Conservation (phyloP, 2,329 filamentous ascomycete species). For the Pseudocercospora musae region DNA sequence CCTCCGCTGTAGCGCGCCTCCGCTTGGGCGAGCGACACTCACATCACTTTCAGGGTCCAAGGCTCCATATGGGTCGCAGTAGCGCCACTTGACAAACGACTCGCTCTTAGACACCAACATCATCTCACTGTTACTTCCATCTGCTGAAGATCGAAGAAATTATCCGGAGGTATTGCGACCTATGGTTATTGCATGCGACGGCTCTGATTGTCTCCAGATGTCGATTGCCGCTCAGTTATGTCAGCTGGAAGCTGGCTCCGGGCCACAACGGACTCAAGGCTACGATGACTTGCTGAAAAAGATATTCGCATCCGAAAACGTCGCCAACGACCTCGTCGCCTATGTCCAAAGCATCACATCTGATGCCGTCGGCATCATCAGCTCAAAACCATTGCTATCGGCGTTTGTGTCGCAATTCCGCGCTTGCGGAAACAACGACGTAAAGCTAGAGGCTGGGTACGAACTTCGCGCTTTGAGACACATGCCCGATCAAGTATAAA, state of each 20-base stretch:
- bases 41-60: too few species aligned
- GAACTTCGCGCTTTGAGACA: neutral
- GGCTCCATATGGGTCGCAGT: neutral
- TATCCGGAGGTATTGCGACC: neutral
- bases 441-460: conserved; percentile 67
- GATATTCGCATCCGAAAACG: conserved; percentile 50
- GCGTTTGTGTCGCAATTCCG: conserved; percentile 64
- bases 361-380: conserved; percentile 71
- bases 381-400: conserved; percentile 66
- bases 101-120: neutral
- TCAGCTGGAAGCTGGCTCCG: conserved; percentile 13
- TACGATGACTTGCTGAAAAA: conserved; percentile 58
- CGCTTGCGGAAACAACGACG: conserved; percentile 57
- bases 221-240: conserved; percentile 9
- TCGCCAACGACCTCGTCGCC: conserved; percentile 62
- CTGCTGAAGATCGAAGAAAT: neutral
- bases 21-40: too few species aligned
- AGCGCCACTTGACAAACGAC: neutral
- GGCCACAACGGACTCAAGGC: conserved; percentile 40
- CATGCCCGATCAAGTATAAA: conserved; percentile 32
- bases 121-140: neutral
- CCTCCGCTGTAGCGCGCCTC: too few species aligned
- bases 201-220: neutral
- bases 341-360: conserved; percentile 63
- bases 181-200: neutral